Evolutionary conservation across 1,284 basidiomycete genomes (phyloP).

Genomic region (Ganoderma resinaceum): DNA sequence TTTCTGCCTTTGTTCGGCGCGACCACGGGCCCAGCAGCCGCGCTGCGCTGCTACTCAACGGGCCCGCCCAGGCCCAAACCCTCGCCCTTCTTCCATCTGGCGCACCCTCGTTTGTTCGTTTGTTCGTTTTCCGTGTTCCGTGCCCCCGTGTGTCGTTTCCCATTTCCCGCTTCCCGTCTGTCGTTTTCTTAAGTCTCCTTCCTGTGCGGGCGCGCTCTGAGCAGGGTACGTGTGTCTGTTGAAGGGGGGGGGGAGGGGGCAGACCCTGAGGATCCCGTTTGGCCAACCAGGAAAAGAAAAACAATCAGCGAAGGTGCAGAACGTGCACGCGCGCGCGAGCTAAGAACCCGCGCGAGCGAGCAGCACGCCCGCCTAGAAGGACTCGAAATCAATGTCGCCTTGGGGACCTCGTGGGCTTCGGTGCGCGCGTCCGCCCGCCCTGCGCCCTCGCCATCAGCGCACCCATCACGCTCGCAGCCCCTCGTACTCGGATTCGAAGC

Average conservation of each 20-base stretch:
- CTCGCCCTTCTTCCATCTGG: neutral
- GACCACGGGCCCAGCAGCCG: too few relatives aligned
- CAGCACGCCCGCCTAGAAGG: neutral
- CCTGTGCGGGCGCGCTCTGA: too few relatives aligned
- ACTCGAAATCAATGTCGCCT: constrained; percentile 1
- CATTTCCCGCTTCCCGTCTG: too few relatives aligned
- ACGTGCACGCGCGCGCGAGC: neutral
- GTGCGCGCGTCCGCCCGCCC: neutral
- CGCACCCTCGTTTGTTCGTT: neutral
- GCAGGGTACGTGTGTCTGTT: too few relatives aligned
- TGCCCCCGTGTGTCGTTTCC: too few relatives aligned
- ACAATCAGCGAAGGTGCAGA: neutral
- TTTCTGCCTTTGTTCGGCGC: neutral
- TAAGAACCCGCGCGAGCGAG: neutral
- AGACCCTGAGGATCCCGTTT: neutral
- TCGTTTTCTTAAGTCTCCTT: too few relatives aligned
- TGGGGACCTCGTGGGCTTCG: constrained; percentile 1
- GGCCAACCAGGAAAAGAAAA: neutral
- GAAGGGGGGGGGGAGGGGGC: too few relatives aligned
- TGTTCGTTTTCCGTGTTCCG: neutral
- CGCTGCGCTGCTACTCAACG: neutral
- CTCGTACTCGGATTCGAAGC: neutral
- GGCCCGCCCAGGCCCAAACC: neutral
- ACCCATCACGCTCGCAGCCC: neutral
- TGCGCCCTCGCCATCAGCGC: neutral